Conservation (phyloP, 2,329 filamentous ascomycete species). For the Aureobasidium lini region DNA sequence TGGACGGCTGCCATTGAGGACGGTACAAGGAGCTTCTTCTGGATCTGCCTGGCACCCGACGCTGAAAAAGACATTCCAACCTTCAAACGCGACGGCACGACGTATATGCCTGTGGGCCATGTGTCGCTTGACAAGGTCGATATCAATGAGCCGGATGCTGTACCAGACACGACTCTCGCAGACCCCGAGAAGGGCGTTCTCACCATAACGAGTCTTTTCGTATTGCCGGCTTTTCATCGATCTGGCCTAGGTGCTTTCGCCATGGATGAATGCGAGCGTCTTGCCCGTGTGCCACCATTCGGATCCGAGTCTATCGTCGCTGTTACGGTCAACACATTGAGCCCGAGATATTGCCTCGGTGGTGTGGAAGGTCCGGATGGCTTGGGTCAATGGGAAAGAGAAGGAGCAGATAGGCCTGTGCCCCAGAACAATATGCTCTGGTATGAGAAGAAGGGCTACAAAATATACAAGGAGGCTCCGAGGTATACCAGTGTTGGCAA, state of each 20-base stretch:
- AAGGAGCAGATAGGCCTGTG: neutral
- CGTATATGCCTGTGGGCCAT: slow-evolving; percentile 15
- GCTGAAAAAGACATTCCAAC: neutral
- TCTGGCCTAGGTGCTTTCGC: slow-evolving; percentile 17
- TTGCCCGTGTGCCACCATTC: slow-evolving; percentile 16
- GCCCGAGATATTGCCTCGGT: slow-evolving; percentile 11
- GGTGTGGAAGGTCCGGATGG: slow-evolving; percentile 15
- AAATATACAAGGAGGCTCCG: slow-evolving; percentile 16
- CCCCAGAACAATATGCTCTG: slow-evolving; percentile 14
- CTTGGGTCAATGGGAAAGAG: slow-evolving; percentile 11
- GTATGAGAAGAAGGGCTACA: slow-evolving; percentile 17
- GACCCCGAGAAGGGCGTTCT: slow-evolving; percentile 13
- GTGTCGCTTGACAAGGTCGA: slow-evolving; percentile 17
- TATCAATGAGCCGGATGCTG: neutral
- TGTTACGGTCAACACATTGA: slow-evolving; percentile 17
- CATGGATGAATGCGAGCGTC: slow-evolving; percentile 15
- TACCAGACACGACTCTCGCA: slow-evolving; percentile 14
- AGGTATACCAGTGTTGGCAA: slow-evolving; percentile 6
- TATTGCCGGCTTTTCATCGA: slow-evolving; percentile 16
- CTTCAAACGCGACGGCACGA: neutral
- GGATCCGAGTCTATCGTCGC: slow-evolving; percentile 14
- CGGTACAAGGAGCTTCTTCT: slow-evolving; percentile 17
- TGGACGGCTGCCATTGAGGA: slow-evolving; percentile 14
- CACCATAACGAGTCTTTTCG: slow-evolving; percentile 18
- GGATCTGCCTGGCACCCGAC: slow-evolving; percentile 16